Evolutionary conservation across 2,329 filamentous ascomycete genomes (phyloP).

Genomic region (Xylaria sp.): DNA sequence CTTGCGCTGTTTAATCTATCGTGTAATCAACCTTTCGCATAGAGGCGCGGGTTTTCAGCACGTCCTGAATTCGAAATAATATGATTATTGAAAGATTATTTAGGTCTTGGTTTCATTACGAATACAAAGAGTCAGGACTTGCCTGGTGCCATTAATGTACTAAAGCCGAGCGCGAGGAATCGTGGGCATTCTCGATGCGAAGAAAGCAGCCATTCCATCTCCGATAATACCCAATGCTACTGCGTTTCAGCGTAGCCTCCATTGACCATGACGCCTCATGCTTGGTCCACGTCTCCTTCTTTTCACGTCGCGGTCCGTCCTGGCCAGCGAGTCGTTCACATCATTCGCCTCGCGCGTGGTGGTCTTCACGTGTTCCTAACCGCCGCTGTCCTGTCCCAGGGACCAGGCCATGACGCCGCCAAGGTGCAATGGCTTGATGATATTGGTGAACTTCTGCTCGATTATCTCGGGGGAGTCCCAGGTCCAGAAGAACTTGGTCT

Average conservation of each 20-base stretch:
- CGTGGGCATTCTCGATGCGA: background rate
- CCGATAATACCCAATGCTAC: background rate
- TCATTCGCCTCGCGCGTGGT: constrained; percentile 35
- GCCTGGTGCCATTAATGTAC: too few species aligned
- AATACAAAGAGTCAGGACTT: too few species aligned
- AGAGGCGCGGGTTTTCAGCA: too few species aligned
- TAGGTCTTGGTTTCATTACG: too few species aligned
- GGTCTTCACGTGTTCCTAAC: constrained; percentile 47
- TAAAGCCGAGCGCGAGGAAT: too few species aligned
- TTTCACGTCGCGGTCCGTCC: background rate
- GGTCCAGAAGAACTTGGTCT: constrained; percentile 68
- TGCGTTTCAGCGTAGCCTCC: background rate
- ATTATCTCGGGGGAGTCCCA: constrained; percentile 68
- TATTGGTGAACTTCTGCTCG: constrained; percentile 58
- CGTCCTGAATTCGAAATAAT: too few species aligned
- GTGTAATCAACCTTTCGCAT: too few species aligned
- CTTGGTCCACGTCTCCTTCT: background rate
- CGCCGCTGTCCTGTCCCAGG: constrained; percentile 64
- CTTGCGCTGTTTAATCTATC: too few species aligned
- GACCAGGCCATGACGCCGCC: constrained; percentile 79
- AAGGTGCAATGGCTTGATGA: constrained; percentile 57
- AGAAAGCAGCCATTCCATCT: background rate
- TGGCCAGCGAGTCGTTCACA: background rate
- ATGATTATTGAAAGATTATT: too few species aligned
- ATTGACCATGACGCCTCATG: background rate